Evolutionary conservation across 2,329 filamentous ascomycete genomes (phyloP).

Genomic region (Zasmidium angulare): DNA sequence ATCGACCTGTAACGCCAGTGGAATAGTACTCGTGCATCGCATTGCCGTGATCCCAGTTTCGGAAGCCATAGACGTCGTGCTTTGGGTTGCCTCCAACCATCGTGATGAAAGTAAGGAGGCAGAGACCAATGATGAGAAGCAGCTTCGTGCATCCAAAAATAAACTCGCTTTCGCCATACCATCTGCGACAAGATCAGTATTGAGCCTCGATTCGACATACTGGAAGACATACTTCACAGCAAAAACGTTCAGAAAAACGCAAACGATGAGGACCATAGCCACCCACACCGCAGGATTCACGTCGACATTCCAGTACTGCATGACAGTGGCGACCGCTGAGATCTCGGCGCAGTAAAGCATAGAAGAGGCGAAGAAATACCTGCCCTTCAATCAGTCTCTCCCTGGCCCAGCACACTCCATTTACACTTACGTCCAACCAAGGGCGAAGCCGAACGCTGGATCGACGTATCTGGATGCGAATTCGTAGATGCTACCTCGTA

Average conservation of each 20-base stretch:
- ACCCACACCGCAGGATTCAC: constrained; percentile 39
- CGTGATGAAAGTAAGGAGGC: constrained; percentile 13
- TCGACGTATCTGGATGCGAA: constrained; percentile 21
- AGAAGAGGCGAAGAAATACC: constrained; percentile 47
- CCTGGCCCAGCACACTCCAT: background rate
- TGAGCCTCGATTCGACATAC: background rate
- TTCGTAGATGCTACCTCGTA: constrained; percentile 12
- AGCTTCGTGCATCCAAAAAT: constrained; percentile 13
- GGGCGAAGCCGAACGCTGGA: constrained; percentile 33
- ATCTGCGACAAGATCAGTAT: background rate
- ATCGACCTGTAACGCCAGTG: constrained; percentile 31
- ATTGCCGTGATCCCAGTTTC: constrained; percentile 14
- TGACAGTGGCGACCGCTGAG: constrained; percentile 61
- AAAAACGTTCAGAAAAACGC: constrained; percentile 15
- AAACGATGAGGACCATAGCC: constrained; percentile 29
- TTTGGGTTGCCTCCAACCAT: constrained; percentile 16
- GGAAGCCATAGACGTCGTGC: constrained; percentile 19
- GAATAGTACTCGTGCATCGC: constrained; percentile 9
- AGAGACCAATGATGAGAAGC: constrained; percentile 11
- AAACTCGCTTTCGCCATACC: constrained; percentile 21
- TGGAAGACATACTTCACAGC: constrained; percentile 13
- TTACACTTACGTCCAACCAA: constrained; percentile 44
- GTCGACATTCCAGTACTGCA: constrained; percentile 56
- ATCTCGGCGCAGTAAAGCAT: constrained; percentile 57
- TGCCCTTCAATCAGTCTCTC: background rate